Evolutionary conservation across 2,329 filamentous ascomycete species (phyloP), one percentile per base, ranked within the genome.

Genomic region (Fusarium vanettenii): DNA sequence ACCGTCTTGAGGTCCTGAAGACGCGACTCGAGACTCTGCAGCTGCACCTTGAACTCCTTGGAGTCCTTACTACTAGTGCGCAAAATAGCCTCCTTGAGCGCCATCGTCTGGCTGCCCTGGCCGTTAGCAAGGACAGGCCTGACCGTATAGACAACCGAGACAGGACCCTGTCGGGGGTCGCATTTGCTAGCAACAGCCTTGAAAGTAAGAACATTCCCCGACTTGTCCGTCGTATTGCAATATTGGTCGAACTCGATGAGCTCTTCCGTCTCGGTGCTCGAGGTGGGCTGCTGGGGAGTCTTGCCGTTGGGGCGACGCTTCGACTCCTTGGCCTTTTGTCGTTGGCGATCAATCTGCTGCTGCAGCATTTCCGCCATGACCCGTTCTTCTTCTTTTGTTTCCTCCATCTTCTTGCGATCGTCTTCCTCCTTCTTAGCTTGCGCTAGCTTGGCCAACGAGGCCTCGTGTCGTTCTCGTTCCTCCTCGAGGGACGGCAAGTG

Each of bases 401-500:
- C 91, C 69, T 91, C 86, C 41, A 87, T 80, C 70, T 86, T 89
- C 76, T 87, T 89, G 50, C 86, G 84, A 45, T 88, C 86, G 60
- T 90, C 86, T 57, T 86, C 86, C 72, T 87, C 85, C 70, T 86
- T 87, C 70, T 90, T 86, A 79, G 87, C 89, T 82, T 85, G 85
- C 75, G 89, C 93, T 61, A 90, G 84, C 78, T 88, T 87, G 55
- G 90, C 90, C 31, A 94, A 86, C 27, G 90, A 90, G 25, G 93
- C 93, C 83, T 97, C 94, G 72, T 97, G 94, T 16, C 91, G 91
- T 31, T 93, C 95, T 43, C 95, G 91, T 82, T 98, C 95, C 78
- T 97, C 95, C 79, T 97, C 95, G 8, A 98, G 87, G 35, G 95
- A 98, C 2, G 95, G 95, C 18, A 98, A 85, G 71, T 95, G 90